These are phyloP conservation scores for Chiua virens DNA, from an alignment of 768 basidiomycete genomes.

Conservation along the genomic window DNA sequence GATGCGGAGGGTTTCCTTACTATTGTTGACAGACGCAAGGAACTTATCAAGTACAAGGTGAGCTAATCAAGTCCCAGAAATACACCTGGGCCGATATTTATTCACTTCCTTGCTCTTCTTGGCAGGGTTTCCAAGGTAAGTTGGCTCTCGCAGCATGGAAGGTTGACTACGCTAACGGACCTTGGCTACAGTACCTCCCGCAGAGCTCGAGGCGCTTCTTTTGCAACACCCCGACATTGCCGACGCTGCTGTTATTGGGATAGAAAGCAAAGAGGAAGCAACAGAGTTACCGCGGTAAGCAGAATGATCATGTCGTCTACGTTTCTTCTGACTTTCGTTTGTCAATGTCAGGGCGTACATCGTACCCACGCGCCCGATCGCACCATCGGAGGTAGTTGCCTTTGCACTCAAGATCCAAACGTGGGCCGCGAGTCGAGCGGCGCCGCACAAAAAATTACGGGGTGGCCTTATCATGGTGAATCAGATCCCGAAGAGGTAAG, in stretches of 20 bases:
- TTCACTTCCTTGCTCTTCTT: neutral
- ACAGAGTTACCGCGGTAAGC: slow-evolving; percentile 77
- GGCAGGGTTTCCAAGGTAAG: slow-evolving; percentile 73
- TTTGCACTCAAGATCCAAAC: slow-evolving; percentile 54
- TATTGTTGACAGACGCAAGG: slow-evolving; percentile 74
- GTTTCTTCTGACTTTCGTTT: neutral
- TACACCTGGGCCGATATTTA: neutral
- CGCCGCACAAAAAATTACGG: slow-evolving; percentile 74
- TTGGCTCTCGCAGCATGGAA: neutral
- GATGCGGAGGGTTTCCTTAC: slow-evolving; percentile 72
- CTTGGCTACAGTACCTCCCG: slow-evolving; percentile 65
- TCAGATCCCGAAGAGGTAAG: slow-evolving; percentile 34
- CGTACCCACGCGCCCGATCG: slow-evolving; percentile 28
- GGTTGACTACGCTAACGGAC: neutral
- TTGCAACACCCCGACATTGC: slow-evolving; percentile 73
- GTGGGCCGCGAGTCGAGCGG: slow-evolving; percentile 72
- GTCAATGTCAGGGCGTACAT: slow-evolving; percentile 54
- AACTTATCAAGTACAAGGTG: slow-evolving; percentile 75
- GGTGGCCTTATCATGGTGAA: slow-evolving; percentile 69
- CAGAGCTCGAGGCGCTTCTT: slow-evolving; percentile 78
- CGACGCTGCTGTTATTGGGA: slow-evolving; percentile 83
- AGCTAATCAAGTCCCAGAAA: neutral
- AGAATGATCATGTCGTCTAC: neutral
- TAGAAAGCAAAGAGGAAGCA: slow-evolving; percentile 62
- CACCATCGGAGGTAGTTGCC: slow-evolving; percentile 9